Base-by-base conservation (phyloP, 805 yeast species). In the Candida ovalis region DNA sequence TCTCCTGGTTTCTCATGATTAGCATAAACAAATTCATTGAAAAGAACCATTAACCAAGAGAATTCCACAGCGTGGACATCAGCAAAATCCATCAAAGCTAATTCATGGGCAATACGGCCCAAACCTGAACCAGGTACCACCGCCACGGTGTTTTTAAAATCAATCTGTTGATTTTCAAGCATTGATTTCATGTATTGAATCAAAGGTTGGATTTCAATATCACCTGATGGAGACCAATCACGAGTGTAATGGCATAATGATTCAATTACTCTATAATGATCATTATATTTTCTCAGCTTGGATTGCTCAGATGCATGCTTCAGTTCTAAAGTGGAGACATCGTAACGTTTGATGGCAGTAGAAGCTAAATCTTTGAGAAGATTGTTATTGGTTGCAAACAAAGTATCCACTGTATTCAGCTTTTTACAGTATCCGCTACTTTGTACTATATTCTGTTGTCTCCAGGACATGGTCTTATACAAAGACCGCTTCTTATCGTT, bases 61-160 rank as follows among this genome's bases (percentile, higher is more conserved):
- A 75, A 80, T 61, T 91, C 98, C 28, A 88, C 76, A 0, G 95
- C 82, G 50, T 83, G 84, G 0, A 88, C 90, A 7, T 54, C 40
- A 7, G 49, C 23, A 51, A 71, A 76, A 6, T 69, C 58, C 48
- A 58, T 18, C 3, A 15, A 10, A 1, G 81, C 71, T 23, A 88
- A 50, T 50, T 82, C 88, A 60, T 82, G 82, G 1, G 96, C 83
- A 0, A 89, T 68, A 54, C 89, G 71, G 0, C 96, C 96, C 23
- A 86, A 70, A 0, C 98, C 98, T 1, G 94, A 80, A 0, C 98
- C 98, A 0, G 98, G 97, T 1, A 88, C 78, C 3, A 91, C 67
- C 0, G 88, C 74, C 12, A 78, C 66, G 0, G 87, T 78, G 37
- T 66, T 54, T 3, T 54, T 43, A 3, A 47, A 32, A 37, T 62